These are phyloP conservation scores for Gynochthodes officinalis DNA, from an alignment of 257 asterid species.

Conservation along the genomic window DNA sequence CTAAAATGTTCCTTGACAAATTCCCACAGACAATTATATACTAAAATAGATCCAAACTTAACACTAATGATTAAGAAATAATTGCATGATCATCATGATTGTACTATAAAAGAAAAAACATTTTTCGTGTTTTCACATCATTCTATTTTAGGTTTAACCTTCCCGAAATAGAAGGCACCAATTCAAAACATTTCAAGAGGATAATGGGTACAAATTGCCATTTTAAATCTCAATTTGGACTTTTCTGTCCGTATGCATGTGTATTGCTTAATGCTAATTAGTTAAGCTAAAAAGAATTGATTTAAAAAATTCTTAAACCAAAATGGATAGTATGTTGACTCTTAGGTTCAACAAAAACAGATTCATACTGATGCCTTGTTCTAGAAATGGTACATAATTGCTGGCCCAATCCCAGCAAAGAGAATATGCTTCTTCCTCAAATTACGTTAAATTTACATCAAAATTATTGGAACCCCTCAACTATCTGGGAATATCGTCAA, in stretches of 20 bases:
- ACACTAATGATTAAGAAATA: not conserved
- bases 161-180: not conserved
- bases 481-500: not conserved
- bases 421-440: slow-evolving; percentile 4
- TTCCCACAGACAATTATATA: not conserved
- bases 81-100: not conserved
- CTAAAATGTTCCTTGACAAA: not conserved
- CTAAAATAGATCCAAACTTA: not conserved
- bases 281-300: not conserved
- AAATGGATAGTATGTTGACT: not conserved
- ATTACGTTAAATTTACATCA: not conserved
- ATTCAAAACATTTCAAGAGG: not conserved
- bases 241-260: not conserved
- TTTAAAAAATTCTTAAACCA: not conserved
- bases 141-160: not conserved
- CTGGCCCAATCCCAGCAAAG: not conserved
- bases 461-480: not conserved
- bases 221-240: not conserved
- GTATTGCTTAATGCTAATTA: not conserved
- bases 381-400: not conserved
- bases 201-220: not conserved
- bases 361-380: not conserved
- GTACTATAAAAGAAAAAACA: not conserved
- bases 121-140: not conserved
- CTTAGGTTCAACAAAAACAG: not conserved